Evolutionary conservation across 2,329 filamentous ascomycete genomes (phyloP).

Genomic region (Raffaelea arxii): DNA sequence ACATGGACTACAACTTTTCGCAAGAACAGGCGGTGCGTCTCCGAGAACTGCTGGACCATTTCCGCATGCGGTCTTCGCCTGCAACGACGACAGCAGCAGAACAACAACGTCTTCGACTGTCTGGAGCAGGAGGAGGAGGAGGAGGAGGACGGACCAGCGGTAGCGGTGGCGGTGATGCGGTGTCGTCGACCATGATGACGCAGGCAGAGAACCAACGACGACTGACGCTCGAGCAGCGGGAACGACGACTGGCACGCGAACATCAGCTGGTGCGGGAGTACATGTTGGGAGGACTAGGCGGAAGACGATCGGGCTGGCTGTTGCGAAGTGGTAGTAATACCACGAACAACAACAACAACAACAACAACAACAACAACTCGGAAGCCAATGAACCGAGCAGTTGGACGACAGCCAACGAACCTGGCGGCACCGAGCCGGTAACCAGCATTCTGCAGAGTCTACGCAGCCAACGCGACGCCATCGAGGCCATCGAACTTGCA

Average conservation of each 20-base stretch:
- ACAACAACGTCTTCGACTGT: not conserved
- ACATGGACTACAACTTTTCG: slow-evolving; percentile 13
- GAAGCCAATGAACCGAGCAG: slow-evolving; percentile 25
- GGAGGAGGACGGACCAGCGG: not conserved
- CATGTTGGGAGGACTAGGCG: too few species aligned
- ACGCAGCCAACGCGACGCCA: slow-evolving; percentile 19
- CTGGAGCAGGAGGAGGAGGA: not conserved
- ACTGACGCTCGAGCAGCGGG: not conserved
- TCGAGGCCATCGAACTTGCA: too few species aligned
- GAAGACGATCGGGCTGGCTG: slow-evolving; percentile 5
- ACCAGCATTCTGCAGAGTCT: slow-evolving; percentile 26
- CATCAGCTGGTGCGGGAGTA: not conserved
- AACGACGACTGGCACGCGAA: slow-evolving; percentile 1
- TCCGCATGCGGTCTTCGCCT: slow-evolving; percentile 43
- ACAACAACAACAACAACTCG: slow-evolving; percentile 14
- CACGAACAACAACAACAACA: slow-evolving; percentile 5
- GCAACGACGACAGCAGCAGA: slow-evolving; percentile 22
- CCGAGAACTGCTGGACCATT: slow-evolving; percentile 27
- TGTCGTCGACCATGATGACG: too few species aligned
- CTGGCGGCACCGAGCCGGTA: slow-evolving; percentile 25
- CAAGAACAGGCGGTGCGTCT: slow-evolving; percentile 20
- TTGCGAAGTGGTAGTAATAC: not conserved
- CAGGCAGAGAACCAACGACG: too few species aligned
- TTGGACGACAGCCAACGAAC: slow-evolving; percentile 28
- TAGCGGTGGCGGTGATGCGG: too few species aligned